These are phyloP conservation scores for Cryptococcus sp. DNA, from an alignment of 1,284 basidiomycete species.

Conservation along the genomic window DNA sequence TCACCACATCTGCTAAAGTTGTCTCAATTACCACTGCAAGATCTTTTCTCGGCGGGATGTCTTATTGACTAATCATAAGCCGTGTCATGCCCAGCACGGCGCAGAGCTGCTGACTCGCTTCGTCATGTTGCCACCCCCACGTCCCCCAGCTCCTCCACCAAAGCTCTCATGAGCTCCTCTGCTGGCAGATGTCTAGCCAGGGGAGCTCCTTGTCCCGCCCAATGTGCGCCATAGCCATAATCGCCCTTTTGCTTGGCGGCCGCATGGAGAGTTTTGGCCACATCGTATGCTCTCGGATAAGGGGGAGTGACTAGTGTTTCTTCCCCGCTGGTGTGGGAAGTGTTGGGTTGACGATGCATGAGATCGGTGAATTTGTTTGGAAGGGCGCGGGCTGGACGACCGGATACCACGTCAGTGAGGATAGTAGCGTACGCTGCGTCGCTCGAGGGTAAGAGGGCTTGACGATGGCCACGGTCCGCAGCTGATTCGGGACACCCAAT, in stretches of 20 bases:
- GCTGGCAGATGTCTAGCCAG: conserved; percentile 31
- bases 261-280: conserved; percentile 37
- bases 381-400: conserved; percentile 38
- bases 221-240: conserved; percentile 36
- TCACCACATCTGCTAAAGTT: no score
- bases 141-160: conserved; percentile 9
- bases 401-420: conserved; percentile 32
- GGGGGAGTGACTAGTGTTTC: conserved; percentile 13
- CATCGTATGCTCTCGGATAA: conserved; percentile 44
- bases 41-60: no score
- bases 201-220: conserved; percentile 41
- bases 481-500: conserved; percentile 34
- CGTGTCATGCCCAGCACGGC: no score
- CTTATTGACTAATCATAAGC: no score
- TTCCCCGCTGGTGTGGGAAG: background rate
- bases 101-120: no score
- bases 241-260: conserved; percentile 37
- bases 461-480: conserved; percentile 29
- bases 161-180: conserved; percentile 27
- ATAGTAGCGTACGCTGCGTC: conserved; percentile 23
- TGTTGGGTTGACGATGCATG: background rate
- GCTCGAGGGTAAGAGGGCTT: conserved; percentile 22
- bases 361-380: conserved; percentile 30
- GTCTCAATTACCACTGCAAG: no score
- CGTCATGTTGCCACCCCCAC: no score